Percentiles rank a stretch among this genome's conserved stretches.
Conservation (phyloP, 192 early-diverging fungal genomes). For the Umbelopsis ramanniana region DNA sequence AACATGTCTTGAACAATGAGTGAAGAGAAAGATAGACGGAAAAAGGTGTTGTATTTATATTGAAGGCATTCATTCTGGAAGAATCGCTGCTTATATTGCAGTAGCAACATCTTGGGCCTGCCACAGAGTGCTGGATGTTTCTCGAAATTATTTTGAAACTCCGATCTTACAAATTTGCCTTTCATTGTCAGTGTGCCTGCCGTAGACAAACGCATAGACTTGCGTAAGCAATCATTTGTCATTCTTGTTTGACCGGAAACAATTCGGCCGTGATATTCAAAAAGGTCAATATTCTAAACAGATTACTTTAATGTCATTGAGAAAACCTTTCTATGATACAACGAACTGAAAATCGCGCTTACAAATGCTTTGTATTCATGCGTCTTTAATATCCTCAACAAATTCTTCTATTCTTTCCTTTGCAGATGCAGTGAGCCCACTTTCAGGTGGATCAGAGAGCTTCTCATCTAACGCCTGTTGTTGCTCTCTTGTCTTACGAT, state of each 20-base stretch:
- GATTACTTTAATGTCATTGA: neutral
- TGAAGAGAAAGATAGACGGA: neutral
- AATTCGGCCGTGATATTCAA: neutral
- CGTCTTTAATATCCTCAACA: slow-evolving; percentile 38
- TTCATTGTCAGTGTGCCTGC: too few relatives aligned
- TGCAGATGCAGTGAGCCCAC: slow-evolving; percentile 16
- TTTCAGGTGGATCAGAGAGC: neutral
- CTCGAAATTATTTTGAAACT: slow-evolving; percentile 7
- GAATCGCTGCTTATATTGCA: neutral
- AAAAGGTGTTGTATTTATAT: neutral
- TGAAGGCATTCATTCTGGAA: slow-evolving; percentile 12
- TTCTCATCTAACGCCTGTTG: slow-evolving; percentile 11
- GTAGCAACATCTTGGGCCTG: neutral
- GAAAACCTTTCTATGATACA: neutral
- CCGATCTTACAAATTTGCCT: neutral
- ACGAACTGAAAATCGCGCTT: neutral
- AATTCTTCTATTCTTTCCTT: slow-evolving; percentile 39
- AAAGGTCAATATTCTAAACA: neutral
- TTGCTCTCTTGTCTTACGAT: slow-evolving; percentile 29
- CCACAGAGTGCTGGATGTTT: neutral
- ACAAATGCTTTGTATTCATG: slow-evolving; percentile 7
- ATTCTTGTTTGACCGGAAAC: too few relatives aligned
- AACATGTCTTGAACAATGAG: neutral
- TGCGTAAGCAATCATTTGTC: too few relatives aligned
- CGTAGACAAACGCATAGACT: too few relatives aligned